Conservation (phyloP, 2,329 filamentous ascomycete genomes). For the Xylariaceae sp. region DNA sequence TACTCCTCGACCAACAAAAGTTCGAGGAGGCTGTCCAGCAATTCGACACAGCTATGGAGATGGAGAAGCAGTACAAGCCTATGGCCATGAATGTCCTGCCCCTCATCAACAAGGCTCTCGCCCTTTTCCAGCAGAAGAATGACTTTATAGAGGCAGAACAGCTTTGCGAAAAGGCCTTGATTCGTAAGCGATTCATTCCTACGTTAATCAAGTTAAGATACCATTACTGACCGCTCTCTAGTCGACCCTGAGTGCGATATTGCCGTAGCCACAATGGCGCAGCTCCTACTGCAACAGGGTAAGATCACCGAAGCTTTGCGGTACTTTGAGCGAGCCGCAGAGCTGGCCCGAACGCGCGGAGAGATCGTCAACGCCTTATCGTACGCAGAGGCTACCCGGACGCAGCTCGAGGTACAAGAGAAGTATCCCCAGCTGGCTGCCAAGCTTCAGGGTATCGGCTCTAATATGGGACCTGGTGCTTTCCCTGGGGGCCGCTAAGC, state of each 20-base stretch:
- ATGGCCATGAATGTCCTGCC: constrained; percentile 97
- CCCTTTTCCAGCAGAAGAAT: constrained; percentile 97
- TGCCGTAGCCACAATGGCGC: constrained; percentile 96
- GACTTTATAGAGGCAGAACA: constrained; percentile 94
- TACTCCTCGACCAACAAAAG: constrained; percentile 94
- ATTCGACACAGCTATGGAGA: constrained; percentile 97
- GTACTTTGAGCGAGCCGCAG: constrained; percentile 95
- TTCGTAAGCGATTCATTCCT: constrained; percentile 61
- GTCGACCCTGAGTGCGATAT: constrained; percentile 99
- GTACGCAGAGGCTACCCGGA: constrained; percentile 94
- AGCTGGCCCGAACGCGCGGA: constrained; percentile 88
- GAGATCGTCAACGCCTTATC: constrained; percentile 96
- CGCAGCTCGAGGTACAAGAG: constrained; percentile 87
- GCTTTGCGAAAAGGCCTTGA: constrained; percentile 93
- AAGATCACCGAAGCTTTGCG: constrained; percentile 92
- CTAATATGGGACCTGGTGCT: constrained; percentile 18
- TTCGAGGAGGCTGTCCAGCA: constrained; percentile 94
- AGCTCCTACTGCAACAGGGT: constrained; percentile 93
- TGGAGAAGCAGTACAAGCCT: constrained; percentile 93
- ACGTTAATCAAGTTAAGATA: background rate
- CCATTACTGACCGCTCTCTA: constrained; percentile 39
- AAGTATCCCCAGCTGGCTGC: constrained; percentile 77
- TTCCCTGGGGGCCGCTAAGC: constrained; percentile 21
- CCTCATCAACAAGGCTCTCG: constrained; percentile 96
- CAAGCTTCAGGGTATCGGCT: constrained; percentile 58